Evolutionary conservation across 164 flowering plant genomes (phyloP), one percentile per base, ranked within the genome.

Genomic region (Chloranthus sessilifolius): DNA sequence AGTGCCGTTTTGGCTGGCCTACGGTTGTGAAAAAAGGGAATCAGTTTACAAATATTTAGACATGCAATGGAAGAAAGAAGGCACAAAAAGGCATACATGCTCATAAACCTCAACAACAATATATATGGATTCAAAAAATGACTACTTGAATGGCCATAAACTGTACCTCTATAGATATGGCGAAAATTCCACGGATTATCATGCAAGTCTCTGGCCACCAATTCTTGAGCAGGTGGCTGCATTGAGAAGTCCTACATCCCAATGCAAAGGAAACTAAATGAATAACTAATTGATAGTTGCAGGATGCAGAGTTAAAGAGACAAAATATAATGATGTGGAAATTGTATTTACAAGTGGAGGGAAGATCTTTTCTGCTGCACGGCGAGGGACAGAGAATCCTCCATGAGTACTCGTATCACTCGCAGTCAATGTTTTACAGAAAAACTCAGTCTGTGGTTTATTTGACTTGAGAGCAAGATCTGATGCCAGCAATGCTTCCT

Each of bases 381-480:
- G 97, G n/a, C 99, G 99, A 2, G 97, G 99, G 25, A 94, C 99
- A 31, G 99, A 94, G 62, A 94, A 94, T 23, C 99, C 99, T 33
- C 99, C 99, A 77, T 94, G 99, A 39, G 99, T 94, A 64, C 99
- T 94, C 5, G 97, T 89, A 56, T 94, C 99, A 78, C 98, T 92
- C 21, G 99, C 96, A 11, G 99, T 92, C 62, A 92, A 58, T 37
- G 95, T 88, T 63, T 94, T 94, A 52, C 99, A 94, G 74, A 94
- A 94, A 50, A 94, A 94, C 14, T 94, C 99, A 3, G 95, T 72
- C 57, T 75, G 96, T 5, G 91, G 85, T 60, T 79, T 88, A 61
- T 74, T 68, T 34, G 70, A 52, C 62, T 83, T 92, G 43, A 84
- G 77, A 8, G 91, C 79, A 55, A 88, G 74, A 74, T 92, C 99